These are phyloP conservation scores for Blastobotrys americana DNA, from an alignment of 805 yeast species.

Conservation along the genomic window DNA sequence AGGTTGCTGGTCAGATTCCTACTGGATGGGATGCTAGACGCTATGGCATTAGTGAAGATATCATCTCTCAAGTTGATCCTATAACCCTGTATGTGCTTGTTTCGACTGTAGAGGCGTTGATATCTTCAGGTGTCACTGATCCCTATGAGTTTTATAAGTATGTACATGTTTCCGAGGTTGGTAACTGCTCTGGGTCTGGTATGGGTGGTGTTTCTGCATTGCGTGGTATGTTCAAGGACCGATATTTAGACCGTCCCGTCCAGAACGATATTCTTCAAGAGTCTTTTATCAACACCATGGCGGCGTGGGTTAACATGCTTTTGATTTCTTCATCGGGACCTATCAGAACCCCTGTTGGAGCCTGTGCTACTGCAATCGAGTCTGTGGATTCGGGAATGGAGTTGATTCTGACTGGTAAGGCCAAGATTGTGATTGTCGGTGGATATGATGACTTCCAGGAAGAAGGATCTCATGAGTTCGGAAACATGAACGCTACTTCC, in stretches of 20 bases:
- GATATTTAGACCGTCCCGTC: slow-evolving; percentile 87
- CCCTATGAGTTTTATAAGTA: slow-evolving; percentile 98
- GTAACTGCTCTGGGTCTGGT: slow-evolving; percentile 99
- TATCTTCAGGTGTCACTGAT: slow-evolving; percentile 92
- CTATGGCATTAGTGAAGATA: slow-evolving; percentile 93
- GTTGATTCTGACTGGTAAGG: slow-evolving; percentile 87
- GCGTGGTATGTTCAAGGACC: slow-evolving; percentile 95
- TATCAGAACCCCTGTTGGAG: slow-evolving; percentile 98
- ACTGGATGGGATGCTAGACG: slow-evolving; percentile 96
- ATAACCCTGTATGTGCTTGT: slow-evolving; percentile 89
- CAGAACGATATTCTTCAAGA: slow-evolving; percentile 97
- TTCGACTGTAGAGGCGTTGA: slow-evolving; percentile 89
- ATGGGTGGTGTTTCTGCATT: slow-evolving; percentile 99
- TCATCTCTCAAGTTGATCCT: slow-evolving; percentile 91
- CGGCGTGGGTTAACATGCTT: slow-evolving; percentile 99
- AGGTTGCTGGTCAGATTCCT: slow-evolving; percentile 89
- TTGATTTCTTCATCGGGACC: slow-evolving; percentile 97
- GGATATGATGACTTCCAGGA: slow-evolving; percentile 99
- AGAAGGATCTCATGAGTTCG: slow-evolving; percentile 97
- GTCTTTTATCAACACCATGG: slow-evolving; percentile 97
- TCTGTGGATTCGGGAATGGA: slow-evolving; percentile 95
- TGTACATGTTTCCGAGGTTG: slow-evolving; percentile 96
- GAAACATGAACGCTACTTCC: slow-evolving; percentile 97
- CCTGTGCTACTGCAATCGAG: slow-evolving; percentile 98
- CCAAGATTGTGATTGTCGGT: slow-evolving; percentile 94